These are phyloP conservation scores for Fusarium globosum DNA, from an alignment of 2,329 filamentous ascomycete species.

Conservation along the genomic window DNA sequence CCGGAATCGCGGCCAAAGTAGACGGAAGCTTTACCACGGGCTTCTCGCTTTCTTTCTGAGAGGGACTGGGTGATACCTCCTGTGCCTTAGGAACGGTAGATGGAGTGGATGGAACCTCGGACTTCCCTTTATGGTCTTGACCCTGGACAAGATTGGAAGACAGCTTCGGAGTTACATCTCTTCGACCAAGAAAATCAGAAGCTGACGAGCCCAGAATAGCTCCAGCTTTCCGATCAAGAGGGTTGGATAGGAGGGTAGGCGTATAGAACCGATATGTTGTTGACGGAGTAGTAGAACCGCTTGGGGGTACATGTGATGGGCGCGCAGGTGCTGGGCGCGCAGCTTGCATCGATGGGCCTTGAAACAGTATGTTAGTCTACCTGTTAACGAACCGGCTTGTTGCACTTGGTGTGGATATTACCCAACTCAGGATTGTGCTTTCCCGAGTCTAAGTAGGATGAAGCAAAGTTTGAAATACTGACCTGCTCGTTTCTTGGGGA, in stretches of 20 bases:
- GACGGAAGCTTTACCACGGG: not conserved
- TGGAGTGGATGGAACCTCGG: not conserved
- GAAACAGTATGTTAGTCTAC: not conserved
- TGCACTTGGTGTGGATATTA: not conserved
- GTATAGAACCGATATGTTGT: slow-evolving; percentile 39
- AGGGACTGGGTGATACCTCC: not conserved
- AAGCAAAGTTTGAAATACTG: not conserved
- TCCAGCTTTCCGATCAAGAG: slow-evolving; percentile 18
- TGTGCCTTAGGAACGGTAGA: not conserved
- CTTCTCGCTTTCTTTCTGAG: not conserved
- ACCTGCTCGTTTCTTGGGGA: slow-evolving; percentile 23
- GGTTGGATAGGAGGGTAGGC: slow-evolving; percentile 11
- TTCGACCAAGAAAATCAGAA: slow-evolving; percentile 40
- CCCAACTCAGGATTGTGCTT: not conserved
- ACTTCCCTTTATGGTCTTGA: not conserved
- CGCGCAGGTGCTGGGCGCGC: slow-evolving; percentile 9
- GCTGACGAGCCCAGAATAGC: slow-evolving; percentile 35
- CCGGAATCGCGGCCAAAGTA: not conserved
- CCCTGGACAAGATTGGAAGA: not conserved
- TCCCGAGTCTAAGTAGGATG: not conserved
- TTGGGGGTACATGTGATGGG: not conserved
- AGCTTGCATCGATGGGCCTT: slow-evolving; percentile 7
- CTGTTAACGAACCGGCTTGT: not conserved
- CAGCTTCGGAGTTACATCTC: slow-evolving; percentile 6
- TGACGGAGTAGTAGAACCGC: slow-evolving; percentile 6